phyloP scores from a whole-genome alignment of 176 grass and related monocot species.

The Bonia amplexicaulis region DNA sequence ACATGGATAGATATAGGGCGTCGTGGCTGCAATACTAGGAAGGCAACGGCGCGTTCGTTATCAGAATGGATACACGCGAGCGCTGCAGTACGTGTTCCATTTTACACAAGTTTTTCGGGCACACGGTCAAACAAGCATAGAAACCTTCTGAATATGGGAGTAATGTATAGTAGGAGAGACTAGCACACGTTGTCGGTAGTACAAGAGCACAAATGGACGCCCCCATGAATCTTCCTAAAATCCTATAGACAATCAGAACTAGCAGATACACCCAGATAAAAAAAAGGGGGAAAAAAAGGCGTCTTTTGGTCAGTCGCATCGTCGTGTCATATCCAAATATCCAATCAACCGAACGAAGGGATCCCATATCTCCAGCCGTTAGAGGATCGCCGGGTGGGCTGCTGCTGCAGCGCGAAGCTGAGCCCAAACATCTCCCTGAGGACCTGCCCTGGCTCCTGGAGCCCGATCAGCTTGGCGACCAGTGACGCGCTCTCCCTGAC shows the following conservation, averaged over 20 bases:
- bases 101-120: neutral
- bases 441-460: slow-evolving; percentile 65
- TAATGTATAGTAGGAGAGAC: neutral
- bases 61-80: neutral
- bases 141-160: neutral
- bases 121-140: too few relatives aligned
- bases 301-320: slow-evolving; percentile 33
- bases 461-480: slow-evolving; percentile 69
- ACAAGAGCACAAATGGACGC: slow-evolving; percentile 9
- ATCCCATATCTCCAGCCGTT: slow-evolving; percentile 71
- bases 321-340: slow-evolving; percentile 20
- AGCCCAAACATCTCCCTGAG: slow-evolving; percentile 96
- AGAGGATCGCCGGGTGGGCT: slow-evolving; percentile 40
- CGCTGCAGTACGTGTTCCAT: neutral
- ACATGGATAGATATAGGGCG: neutral
- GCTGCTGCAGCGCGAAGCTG: slow-evolving; percentile 73
- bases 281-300: too few relatives aligned
- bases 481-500: slow-evolving; percentile 79
- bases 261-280: neutral
- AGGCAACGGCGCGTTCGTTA: neutral
- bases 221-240: neutral
- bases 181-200: neutral
- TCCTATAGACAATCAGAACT: slow-evolving; percentile 4
- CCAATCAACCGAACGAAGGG: slow-evolving; percentile 46
- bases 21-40: neutral